Base-by-base conservation (phyloP, 805 yeast genomes). In the Candida insectorum region DNA sequence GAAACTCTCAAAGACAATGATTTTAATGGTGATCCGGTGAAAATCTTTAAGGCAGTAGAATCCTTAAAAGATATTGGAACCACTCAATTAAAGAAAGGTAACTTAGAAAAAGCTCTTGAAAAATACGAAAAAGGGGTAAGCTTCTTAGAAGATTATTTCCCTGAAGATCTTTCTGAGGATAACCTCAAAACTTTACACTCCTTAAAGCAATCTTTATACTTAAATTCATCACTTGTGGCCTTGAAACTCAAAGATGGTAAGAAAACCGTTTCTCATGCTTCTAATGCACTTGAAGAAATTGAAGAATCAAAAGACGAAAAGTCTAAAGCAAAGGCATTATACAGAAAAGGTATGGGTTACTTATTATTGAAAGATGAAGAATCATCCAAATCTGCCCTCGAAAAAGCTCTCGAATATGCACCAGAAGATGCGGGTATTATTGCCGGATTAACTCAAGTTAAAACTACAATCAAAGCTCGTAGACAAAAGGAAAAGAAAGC, bases 331-430 rank as follows among this genome's bases (percentile, higher is more conserved):
- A 89, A 89, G 65, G 97, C 96, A 0, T 63, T 76, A 27, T 89
- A 80, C 66, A 80, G 97, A 56, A 79, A 91, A 57, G 96, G 94
- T 23, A 64, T 73, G 51, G 96, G 93, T 1, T 72, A 78, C 49
- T 58, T 76, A 39, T 59, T 73, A 6, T 62, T 70, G 15, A 81
- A 81, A 51, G 80, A 85, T 51, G 81, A 78, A 34, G 91, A 81
- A 19, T 73, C 67, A 37, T 95, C 96, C 0, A 62, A 81, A 31
- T 60, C 56, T 9, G 82, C 81, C 40, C 71, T 88, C 37, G 75
- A 78, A 44, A 65, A 69, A 40, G 96, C 97, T 0, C 58, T 76
- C 16, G 60, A 67, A 36, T 58, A 73, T 24, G 74, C 81, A 21
- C 94, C 93, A 21, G 62, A 65, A 15, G 97, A 89, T 51, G 75